These are phyloP conservation scores for Dichotomocladium elegans DNA, from an alignment of 371 early-diverging fungal genomes.

Conservation along the genomic window DNA sequence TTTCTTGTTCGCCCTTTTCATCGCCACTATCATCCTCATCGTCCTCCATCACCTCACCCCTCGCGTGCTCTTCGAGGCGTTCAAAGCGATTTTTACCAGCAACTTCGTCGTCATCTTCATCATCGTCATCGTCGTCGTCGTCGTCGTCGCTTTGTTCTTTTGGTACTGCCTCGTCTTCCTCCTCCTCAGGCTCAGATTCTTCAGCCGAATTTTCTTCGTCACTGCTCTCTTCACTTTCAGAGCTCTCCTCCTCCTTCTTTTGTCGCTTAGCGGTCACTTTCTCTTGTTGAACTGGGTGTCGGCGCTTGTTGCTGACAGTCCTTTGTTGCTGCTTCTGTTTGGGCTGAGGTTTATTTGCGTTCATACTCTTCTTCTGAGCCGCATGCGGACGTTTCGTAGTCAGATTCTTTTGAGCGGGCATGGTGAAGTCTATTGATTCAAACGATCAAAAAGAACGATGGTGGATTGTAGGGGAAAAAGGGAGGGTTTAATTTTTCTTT, in stretches of 20 bases:
- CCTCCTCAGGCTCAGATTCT: background rate
- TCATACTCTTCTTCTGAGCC: too few species aligned
- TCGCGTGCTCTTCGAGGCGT: background rate
- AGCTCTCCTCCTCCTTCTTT: background rate
- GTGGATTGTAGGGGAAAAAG: too few species aligned
- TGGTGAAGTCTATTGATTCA: too few species aligned
- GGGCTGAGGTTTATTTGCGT: too few species aligned
- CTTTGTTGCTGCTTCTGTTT: too few species aligned
- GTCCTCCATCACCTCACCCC: background rate
- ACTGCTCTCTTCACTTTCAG: background rate
- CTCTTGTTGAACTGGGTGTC: background rate
- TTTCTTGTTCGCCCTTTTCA: constrained; percentile 4
- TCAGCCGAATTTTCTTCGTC: background rate
- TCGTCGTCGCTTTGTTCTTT: background rate
- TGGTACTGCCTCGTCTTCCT: background rate
- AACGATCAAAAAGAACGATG: too few species aligned
- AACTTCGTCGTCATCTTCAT: constrained; percentile 1
- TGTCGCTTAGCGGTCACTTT: background rate
- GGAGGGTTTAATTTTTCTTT: too few species aligned
- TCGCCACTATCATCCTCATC: constrained; percentile 8
- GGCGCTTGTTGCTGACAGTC: too few species aligned
- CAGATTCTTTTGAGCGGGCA: too few species aligned
- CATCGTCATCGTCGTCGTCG: constrained; percentile 3
- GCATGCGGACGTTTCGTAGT: too few species aligned
- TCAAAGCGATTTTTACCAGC: background rate